These are phyloP conservation scores for Asterochloris sp. DNA, from an alignment of 139 green algal genomes.

Conservation along the genomic window DNA sequence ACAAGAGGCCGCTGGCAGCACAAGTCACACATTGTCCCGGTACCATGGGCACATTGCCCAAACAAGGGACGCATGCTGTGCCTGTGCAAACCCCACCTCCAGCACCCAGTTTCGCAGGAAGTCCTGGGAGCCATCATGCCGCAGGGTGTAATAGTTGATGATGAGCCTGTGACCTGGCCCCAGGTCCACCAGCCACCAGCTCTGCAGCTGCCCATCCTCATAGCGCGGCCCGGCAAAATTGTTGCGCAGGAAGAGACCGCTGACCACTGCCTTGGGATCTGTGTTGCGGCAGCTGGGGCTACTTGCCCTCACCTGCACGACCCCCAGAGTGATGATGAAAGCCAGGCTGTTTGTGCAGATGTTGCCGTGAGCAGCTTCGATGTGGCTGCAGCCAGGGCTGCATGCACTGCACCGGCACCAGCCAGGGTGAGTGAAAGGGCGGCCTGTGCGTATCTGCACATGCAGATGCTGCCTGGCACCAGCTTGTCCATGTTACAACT, in stretches of 20 bases:
- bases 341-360: no score
- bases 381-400: no score
- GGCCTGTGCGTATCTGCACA: no score
- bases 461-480: no score
- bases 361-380: no score
- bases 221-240: constrained; percentile 64
- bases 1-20: background rate
- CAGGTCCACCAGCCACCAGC: constrained; percentile 81
- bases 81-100: constrained; percentile 43
- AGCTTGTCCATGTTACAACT: no score
- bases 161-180: constrained; percentile 52
- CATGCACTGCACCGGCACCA: no score
- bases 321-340: background rate
- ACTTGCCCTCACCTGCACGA: constrained; percentile 40
- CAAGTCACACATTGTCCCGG: background rate
- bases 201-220: background rate
- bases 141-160: constrained; percentile 82
- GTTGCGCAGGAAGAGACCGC: constrained; percentile 50
- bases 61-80: background rate
- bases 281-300: constrained; percentile 59
- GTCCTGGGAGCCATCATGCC: constrained; percentile 71
- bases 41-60: background rate
- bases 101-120: constrained; percentile 75
- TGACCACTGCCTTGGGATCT: constrained; percentile 60
- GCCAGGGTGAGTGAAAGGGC: no score